phyloP scores from a whole-genome alignment of 2,329 filamentous ascomycete species.

The Sarocladium brachiariae region DNA sequence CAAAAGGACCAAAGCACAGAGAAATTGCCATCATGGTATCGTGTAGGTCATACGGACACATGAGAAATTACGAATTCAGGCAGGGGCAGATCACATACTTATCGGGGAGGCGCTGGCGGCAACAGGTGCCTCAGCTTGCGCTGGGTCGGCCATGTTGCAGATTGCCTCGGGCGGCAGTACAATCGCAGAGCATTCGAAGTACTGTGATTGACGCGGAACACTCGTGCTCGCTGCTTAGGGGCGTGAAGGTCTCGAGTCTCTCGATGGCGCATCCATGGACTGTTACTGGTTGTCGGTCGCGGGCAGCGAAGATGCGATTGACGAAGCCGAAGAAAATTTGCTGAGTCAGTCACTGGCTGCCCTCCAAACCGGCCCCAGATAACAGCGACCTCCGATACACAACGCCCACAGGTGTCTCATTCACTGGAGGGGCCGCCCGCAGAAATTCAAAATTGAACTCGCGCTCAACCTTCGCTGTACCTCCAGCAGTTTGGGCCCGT shows the following conservation, averaged over 20 bases:
- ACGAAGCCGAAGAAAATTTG: constrained; percentile 33
- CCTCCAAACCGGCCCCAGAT: constrained; percentile 35
- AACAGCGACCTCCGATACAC: constrained; percentile 31
- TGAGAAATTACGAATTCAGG: constrained; percentile 10
- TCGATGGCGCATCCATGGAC: background rate
- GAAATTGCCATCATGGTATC: no score
- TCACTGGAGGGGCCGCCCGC: constrained; percentile 16
- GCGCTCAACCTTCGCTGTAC: background rate
- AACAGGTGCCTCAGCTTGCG: constrained; percentile 28
- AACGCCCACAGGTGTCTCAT: constrained; percentile 22
- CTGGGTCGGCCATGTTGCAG: constrained; percentile 35
- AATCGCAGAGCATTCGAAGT: constrained; percentile 16
- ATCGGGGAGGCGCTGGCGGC: constrained; percentile 22
- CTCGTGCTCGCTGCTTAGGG: constrained; percentile 11
- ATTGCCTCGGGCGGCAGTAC: constrained; percentile 21
- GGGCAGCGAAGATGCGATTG: constrained; percentile 12
- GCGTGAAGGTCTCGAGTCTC: constrained; percentile 7
- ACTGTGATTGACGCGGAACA: constrained; percentile 10
- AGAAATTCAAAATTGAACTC: constrained; percentile 10
- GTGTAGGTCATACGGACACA: background rate
- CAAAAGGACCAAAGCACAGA: no score
- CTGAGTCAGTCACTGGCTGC: constrained; percentile 32
- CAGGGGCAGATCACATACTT: constrained; percentile 23
- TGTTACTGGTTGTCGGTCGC: background rate
- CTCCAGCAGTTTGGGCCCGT: background rate